A percentile compares a stretch with the other conserved stretches of the same genome.
These are phyloP conservation scores for Arthrobotrys entomopaga DNA, from an alignment of 2,329 filamentous ascomycete species.

Conservation along the genomic window DNA sequence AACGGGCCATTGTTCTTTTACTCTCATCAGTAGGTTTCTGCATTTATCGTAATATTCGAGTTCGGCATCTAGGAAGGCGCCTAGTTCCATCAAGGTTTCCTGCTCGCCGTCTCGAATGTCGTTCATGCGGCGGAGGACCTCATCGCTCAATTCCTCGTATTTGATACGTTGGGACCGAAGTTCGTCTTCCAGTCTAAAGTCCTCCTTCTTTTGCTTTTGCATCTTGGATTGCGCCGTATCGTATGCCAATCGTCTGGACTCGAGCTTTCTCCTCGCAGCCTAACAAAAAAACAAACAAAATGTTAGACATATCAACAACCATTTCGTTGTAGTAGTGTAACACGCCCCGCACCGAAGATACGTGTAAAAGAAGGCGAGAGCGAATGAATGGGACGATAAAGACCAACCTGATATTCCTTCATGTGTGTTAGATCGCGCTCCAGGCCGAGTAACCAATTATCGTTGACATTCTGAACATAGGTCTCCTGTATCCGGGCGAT, in stretches of 20 bases:
- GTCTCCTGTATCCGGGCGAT: conserved; percentile 85
- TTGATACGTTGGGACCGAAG: conserved; percentile 90
- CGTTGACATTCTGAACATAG: conserved; percentile 80
- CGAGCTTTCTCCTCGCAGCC: conserved; percentile 91
- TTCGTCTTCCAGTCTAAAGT: conserved; percentile 92
- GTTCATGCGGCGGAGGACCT: conserved; percentile 90
- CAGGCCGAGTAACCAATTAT: conserved; percentile 88
- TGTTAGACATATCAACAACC: too few relatives aligned
- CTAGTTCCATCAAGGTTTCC: conserved; percentile 82
- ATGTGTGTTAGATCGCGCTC: conserved; percentile 91
- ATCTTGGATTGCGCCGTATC: conserved; percentile 89
- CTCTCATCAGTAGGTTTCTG: conserved; percentile 78
- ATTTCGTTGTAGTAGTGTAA: too few relatives aligned
- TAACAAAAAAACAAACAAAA: conserved; percentile 60
- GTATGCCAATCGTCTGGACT: conserved; percentile 86
- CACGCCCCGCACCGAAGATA: too few relatives aligned
- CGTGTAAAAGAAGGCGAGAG: neutral
- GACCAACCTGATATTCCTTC: conserved; percentile 91
- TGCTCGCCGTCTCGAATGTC: conserved; percentile 92
- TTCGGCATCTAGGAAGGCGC: conserved; percentile 85
- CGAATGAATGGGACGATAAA: neutral
- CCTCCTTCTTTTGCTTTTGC: conserved; percentile 92
- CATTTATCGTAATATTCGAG: conserved; percentile 91
- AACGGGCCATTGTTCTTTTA: conserved; percentile 76
- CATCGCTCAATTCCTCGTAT: conserved; percentile 93